Evolutionary conservation across 345 rosid species (phyloP).

Genomic region (Xanthoceras sorbifolium): DNA sequence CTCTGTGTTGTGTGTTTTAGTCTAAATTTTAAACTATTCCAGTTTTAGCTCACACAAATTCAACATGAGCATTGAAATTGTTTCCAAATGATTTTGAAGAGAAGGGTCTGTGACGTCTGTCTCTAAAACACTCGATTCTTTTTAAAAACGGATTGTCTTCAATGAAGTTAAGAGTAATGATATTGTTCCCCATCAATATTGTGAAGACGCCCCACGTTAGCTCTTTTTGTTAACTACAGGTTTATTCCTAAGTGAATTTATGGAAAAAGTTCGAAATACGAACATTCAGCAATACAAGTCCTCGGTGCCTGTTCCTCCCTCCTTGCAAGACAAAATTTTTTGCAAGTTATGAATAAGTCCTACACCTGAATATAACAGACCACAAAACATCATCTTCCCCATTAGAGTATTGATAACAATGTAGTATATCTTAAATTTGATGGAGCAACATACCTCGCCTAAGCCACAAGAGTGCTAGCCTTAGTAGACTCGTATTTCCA

Average conservation of each 20-base stretch:
- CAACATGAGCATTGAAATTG: neutral
- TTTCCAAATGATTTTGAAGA: neutral
- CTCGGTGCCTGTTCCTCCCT: too few species aligned
- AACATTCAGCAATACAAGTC: neutral
- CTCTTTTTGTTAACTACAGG: too few species aligned
- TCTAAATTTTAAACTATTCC: neutral
- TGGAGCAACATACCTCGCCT: neutral
- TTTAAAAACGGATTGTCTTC: neutral
- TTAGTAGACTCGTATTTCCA: neutral
- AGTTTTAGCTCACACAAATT: neutral
- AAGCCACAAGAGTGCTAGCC: neutral
- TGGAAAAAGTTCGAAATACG: neutral
- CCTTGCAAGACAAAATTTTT: too few species aligned
- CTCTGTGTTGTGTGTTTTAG: neutral
- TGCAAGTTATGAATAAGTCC: too few species aligned
- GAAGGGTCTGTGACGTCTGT: neutral
- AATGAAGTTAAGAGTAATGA: neutral
- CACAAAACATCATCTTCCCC: neutral
- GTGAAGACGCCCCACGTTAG: too few species aligned
- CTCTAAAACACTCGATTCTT: neutral
- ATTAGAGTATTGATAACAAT: too few species aligned
- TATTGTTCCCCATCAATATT: neutral
- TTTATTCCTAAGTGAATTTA: too few species aligned
- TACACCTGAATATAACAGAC: neutral
- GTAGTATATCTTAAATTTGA: too few species aligned